Percentiles rank a stretch among this genome's conserved stretches.
Conservation (phyloP, 352 stramenopile species). For the Plasmopara viticola region DNA sequence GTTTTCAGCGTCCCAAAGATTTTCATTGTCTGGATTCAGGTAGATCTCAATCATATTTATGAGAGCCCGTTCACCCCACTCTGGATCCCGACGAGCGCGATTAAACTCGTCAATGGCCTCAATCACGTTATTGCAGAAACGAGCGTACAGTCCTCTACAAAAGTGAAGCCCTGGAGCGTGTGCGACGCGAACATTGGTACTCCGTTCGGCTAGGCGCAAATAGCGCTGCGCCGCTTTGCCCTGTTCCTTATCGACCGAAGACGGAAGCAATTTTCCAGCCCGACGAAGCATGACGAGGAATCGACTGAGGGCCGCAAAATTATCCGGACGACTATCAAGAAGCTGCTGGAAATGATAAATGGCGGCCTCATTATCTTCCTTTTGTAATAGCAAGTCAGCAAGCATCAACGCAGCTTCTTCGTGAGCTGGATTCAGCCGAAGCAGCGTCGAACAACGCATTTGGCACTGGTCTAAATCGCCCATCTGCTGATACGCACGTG, state of each 20-base stretch:
- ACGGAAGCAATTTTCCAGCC: slow-evolving; percentile 67
- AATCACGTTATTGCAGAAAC: slow-evolving; percentile 87
- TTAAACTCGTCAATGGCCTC: slow-evolving; percentile 91
- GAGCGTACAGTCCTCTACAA: slow-evolving; percentile 86
- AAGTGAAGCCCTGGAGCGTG: slow-evolving; percentile 85
- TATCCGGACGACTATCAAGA: slow-evolving; percentile 83
- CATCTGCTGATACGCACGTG: slow-evolving; percentile 55
- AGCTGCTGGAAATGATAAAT: slow-evolving; percentile 89
- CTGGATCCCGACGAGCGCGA: slow-evolving; percentile 73
- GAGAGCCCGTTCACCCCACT: slow-evolving; percentile 86
- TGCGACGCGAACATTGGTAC: slow-evolving; percentile 48
- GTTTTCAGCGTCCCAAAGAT: slow-evolving; percentile 77
- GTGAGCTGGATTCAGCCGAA: slow-evolving; percentile 72
- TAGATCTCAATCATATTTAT: slow-evolving; percentile 93
- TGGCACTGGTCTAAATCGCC: slow-evolving; percentile 86
- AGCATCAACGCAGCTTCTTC: slow-evolving; percentile 89
- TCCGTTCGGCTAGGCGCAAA: slow-evolving; percentile 77
- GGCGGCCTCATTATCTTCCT: slow-evolving; percentile 82
- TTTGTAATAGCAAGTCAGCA: slow-evolving; percentile 85
- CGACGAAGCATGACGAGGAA: slow-evolving; percentile 86
- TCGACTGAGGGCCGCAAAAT: slow-evolving; percentile 85
- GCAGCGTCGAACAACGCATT: slow-evolving; percentile 69
- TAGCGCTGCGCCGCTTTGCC: slow-evolving; percentile 42
- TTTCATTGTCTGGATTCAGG: slow-evolving; percentile 90
- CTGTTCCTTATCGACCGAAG: slow-evolving; percentile 23